phyloP scores from a whole-genome alignment of 164 flowering plant genomes.

The Dillenia turbinata region DNA sequence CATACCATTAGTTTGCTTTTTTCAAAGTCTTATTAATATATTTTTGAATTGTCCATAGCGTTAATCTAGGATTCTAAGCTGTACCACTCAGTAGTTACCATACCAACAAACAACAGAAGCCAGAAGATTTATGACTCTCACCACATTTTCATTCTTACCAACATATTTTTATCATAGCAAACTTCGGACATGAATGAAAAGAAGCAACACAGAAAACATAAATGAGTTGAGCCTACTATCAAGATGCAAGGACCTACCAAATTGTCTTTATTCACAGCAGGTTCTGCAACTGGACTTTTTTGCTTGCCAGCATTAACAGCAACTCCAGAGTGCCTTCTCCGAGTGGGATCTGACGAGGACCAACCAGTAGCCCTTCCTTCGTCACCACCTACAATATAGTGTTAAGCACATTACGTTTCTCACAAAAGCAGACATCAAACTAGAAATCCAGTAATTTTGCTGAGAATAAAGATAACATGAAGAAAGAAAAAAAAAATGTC shows the following conservation, averaged over 20 bases:
- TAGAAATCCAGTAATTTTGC: background rate
- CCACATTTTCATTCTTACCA: too few species aligned
- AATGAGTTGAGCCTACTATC: background rate
- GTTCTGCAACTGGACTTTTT: slow-evolving; percentile 60
- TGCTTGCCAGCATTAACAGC: slow-evolving; percentile 54
- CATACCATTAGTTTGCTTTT: too few species aligned
- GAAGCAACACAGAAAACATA: background rate
- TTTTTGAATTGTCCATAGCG: too few species aligned
- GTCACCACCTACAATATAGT: slow-evolving; percentile 39
- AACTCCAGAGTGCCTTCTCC: slow-evolving; percentile 58
- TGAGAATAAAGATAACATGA: background rate
- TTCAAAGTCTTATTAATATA: too few species aligned
- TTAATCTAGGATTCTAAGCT: too few species aligned
- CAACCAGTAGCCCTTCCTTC: slow-evolving; percentile 50
- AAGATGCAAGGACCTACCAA: slow-evolving; percentile 30
- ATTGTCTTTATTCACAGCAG: slow-evolving; percentile 48
- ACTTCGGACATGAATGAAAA: too few species aligned
- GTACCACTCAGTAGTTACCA: too few species aligned
- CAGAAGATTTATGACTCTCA: too few species aligned
- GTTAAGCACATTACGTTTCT: background rate
- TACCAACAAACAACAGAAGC: too few species aligned
- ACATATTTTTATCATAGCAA: too few species aligned
- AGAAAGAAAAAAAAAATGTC: background rate
- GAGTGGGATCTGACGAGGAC: slow-evolving; percentile 42
- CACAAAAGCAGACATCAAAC: background rate